Conservation (phyloP, 169 alveolate species). For the Plasmodium falciparum region DNA sequence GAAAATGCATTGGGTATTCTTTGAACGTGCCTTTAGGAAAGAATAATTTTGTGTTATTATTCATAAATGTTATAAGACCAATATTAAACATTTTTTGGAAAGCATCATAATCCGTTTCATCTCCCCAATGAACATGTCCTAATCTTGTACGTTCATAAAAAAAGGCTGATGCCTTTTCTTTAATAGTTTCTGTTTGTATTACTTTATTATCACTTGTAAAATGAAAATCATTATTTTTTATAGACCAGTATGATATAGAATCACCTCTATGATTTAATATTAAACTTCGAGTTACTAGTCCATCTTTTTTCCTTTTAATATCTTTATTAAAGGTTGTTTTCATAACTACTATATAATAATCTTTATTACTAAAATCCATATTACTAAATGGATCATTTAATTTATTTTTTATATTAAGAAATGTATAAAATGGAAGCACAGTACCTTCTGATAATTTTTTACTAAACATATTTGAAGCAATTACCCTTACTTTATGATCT, state of each 20-base stretch:
- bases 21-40: conserved; percentile 21
- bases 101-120: conserved; percentile 65
- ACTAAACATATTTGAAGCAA: conserved; percentile 23
- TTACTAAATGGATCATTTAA: conserved; percentile 15
- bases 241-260: conserved; percentile 45
- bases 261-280: conserved; percentile 23
- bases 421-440: conserved; percentile 35
- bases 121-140: conserved; percentile 71
- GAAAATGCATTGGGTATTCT: conserved; percentile 27
- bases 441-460: conserved; percentile 10
- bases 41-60: conserved; percentile 24
- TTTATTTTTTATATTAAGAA: conserved; percentile 20
- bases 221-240: conserved; percentile 52
- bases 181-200: conserved; percentile 29
- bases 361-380: conserved; percentile 7
- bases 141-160: conserved; percentile 62
- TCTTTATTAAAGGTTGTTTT: conserved; percentile 29
- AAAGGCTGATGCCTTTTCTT: conserved; percentile 51
- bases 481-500: conserved; percentile 3
- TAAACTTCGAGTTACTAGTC: conserved; percentile 22
- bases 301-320: conserved; percentile 34
- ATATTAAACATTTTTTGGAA: conserved; percentile 70
- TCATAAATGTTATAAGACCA: conserved; percentile 64
- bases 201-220: conserved; percentile 41
- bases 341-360: background rate